Base-by-base conservation (phyloP, 257 asterid species). In the Coffea eugenioides region DNA sequence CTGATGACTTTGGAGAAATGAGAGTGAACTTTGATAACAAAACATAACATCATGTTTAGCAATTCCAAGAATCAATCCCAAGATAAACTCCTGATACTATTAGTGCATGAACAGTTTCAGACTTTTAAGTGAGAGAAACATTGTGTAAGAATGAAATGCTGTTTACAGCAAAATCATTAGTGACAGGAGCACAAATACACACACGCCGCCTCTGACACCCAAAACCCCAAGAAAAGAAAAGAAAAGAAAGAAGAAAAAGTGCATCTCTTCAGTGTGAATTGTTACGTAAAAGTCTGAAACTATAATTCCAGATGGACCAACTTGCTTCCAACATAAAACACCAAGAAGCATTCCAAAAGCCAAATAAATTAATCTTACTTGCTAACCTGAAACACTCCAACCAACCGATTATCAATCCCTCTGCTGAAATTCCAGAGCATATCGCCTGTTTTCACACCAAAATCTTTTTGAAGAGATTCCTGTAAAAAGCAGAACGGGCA, bases 381-480 rank as follows among this genome's bases (percentile, higher is more conserved):
- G 36, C 80, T 70, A 65, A 82, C 77, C 83, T 75, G 84, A 64
- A 62, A 36, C 57, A 87, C 74, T 79, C 97, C 97, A 74, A 95
- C 98, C 66, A 79, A 84, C 84, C 98, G 87, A 71, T 86, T 89
- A 81, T 95, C 99, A 56, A 93, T 88, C 78, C 98, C 99, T 87
- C 97, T 87, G 81, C 99, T 87, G 57, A 86, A 92, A 87, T 90
- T 92, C 98, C 99, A 94, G 71, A 96, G 89, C 97, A 89, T 96
- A 81, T 91, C 94, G 74, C 99, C 99, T 77, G 93, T 92, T 88
- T 92, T 95, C 86, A 68, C 71, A 75, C 99, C 97, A 83, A 93
- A 96, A 84, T 96, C 92, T 84, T 88, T 96, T 80, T 92, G 99
- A 83, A 96, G 99, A 69, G 93, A 91, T 80, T 94, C 98, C 99